Base-by-base conservation (phyloP, 306 rosid species). In the Begonia loranthoides region DNA sequence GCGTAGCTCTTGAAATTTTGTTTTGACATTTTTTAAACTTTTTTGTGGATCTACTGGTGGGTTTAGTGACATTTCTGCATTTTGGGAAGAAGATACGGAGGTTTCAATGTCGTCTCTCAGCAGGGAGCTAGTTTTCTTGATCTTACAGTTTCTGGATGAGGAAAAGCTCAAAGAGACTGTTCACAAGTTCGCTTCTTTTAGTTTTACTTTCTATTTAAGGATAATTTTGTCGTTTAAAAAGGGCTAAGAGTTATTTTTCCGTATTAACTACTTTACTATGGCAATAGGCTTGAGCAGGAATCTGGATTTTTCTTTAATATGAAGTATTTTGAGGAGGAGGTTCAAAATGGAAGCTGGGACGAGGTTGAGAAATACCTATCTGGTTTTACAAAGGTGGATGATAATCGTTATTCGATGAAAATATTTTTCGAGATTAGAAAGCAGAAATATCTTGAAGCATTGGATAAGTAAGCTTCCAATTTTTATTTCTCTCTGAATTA, bases 141-240 rank as follows among this genome's bases (percentile, higher is more conserved):
- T 90, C 87, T 76, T 90, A 70, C 97, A 90, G 83, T 85, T 90
- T 71, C 85, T 90, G 14, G 97, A 90, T 59, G 97, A 90, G 77
- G 97, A 85, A 72, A 90, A 90, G 76, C 85, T 85, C 71, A 90
- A 90, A 59, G 97, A 90, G 79, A 85, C 97, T 61, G 95, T 90
- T 69, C 97, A 90, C 65, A 90, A 78, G 97, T 90, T 76, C 74
- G 82, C 59, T 70, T 63, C 48, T 64, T 19, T 22, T 61, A 46
- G 16, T 13, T n/a, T 2, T 51, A 44, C 13, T 12, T 40, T 5
- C 41, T 62, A 21, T 66, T 48, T 3, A 9, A 28, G 36, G 36
- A 15, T 12, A 19, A 17, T 60, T 61, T 67, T 55, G 10, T 28
- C 60, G 36, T 51, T 3, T 7, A 17, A 38, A 50, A 52, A 66